phyloP scores from a whole-genome alignment of 257 asterid genomes.

The Buddleja alternifolia region DNA sequence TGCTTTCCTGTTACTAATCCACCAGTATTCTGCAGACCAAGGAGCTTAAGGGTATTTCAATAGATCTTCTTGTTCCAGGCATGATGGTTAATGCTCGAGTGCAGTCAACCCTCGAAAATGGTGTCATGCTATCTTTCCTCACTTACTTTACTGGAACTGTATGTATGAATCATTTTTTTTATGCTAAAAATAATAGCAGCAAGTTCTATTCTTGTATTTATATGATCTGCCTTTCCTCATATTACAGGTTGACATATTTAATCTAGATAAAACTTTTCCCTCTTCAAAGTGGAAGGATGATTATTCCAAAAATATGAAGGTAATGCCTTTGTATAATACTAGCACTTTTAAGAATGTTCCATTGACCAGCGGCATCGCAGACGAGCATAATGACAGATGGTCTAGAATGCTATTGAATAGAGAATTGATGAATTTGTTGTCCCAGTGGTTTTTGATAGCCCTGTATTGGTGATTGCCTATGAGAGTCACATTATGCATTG shows the following conservation, averaged over 20 bases:
- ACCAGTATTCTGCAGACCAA: slow-evolving; percentile 62
- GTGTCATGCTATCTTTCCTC: slow-evolving; percentile 85
- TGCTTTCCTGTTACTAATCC: slow-evolving; percentile 33
- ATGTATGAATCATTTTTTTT: slow-evolving; percentile 41
- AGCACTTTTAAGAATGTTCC: neutral
- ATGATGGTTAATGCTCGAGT: slow-evolving; percentile 98
- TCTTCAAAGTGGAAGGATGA: slow-evolving; percentile 80
- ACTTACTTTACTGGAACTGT: slow-evolving; percentile 96
- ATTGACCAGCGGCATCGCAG: neutral
- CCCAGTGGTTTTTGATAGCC: neutral
- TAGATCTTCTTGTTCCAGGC: slow-evolving; percentile 97
- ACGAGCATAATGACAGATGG: neutral
- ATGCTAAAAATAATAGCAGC: slow-evolving; percentile 21
- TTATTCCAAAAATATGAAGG: slow-evolving; percentile 83
- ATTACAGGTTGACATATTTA: slow-evolving; percentile 79
- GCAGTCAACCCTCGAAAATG: slow-evolving; percentile 83
- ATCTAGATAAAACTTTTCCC: slow-evolving; percentile 69
- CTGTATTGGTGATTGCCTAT: neutral
- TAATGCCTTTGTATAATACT: slow-evolving; percentile 26
- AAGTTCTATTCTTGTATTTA: slow-evolving; percentile 20
- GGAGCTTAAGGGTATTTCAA: slow-evolving; percentile 89
- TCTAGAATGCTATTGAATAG: neutral
- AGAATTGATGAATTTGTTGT: neutral
- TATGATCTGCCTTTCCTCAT: slow-evolving; percentile 25
- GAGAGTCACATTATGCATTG: neutral